Base-by-base conservation (phyloP, 441 rosid species). In the Macaranga tanarius region DNA sequence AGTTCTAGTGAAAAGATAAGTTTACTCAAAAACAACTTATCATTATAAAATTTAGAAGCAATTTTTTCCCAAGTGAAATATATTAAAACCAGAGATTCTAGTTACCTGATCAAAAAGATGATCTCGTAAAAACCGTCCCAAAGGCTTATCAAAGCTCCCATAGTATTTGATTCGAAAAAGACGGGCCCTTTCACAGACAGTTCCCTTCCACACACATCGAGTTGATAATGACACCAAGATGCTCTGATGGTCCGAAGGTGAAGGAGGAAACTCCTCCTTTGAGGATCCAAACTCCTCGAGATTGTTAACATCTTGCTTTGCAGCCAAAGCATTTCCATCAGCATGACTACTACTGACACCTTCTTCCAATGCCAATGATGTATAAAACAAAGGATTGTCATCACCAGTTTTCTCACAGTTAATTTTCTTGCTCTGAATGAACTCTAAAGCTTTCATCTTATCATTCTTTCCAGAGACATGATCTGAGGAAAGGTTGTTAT, bases 171-270 rank as follows among this genome's bases (percentile, higher is more conserved):
- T 95, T 66, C 99, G 92, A 75, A 90, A 90, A 69, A 91, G 96
- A 77, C 92, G 98, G 60, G 98, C 89, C 76, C 91, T 85, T 75
- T 92, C 97, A 74, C 99, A 91, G 48, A 92, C 91, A 72, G 98
- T 91, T 74, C 98, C 98, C 80, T 95, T 90, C 99, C 97, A 89
- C 83, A 92, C 95, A 25, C 96, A 91, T 58, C 97, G 79, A 55
- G 98, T 87, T 23, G 97, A 95, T 75, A 92, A 84, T 20, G 95
- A 95, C 74, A 92, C 99, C 86, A 95, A 83, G 87, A 95, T 95
- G 87, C 99, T 92, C 71, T 90, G 98, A 78, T 91, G 95, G 75
- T 95, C 97, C 40, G 95, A 90, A 68, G 95, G 96, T 63, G 97
- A 84, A 19, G 92, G 94, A 76, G 95, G 97, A 85, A 95, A 95